Base-by-base conservation (phyloP, 805 yeast genomes). In the Ogataea ganodermae region DNA sequence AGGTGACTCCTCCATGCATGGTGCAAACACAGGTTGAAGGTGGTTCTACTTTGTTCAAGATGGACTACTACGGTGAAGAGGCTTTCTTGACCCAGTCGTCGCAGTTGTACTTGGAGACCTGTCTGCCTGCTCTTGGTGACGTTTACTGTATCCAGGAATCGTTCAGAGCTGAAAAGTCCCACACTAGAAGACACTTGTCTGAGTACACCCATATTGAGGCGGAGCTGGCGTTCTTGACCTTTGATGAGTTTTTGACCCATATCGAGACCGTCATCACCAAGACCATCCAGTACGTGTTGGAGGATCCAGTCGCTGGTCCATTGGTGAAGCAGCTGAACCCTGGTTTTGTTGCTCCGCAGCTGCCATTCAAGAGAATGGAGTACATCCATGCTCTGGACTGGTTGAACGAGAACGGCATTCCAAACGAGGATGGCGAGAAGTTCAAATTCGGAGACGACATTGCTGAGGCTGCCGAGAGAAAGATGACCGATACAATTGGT, bases 11-110 rank as follows among this genome's bases (percentile, higher is more conserved):
- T 38, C 99, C 99, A 63, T 91, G 98, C 73, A 94, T 94, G 98
- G 99, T 94, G 47, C 99, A 94, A 74, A 91, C 97, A 32, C 98
- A 94, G 76, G 99, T 94, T 50, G 99, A 94, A 74, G 99, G 99
- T 68, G 99, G 99, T 45, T 87, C 97, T 32, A 94, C 99, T 14
- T 76, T 94, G 65, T 94, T 94, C 78, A 83, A 84, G 62, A 75
- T 94, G 74, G 86, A 88, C 68, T 94, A 95, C 76, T 94, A 94
- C 68, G 98, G 97, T 46, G 96, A 94, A 74, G 94, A 91, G 68
- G 98, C 99, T 9, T 94, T 75, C 71, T 77, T 94, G 64, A 95
- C 99, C 16, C 99, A 94, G 74, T 87, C 96, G 7, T 92, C 98
- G 14, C 99, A 94, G 75, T 80, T 94, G 62, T 94, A 94, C 71